phyloP scores from a whole-genome alignment of 768 basidiomycete species.

The Hygrophoropsis aurantiaca region DNA sequence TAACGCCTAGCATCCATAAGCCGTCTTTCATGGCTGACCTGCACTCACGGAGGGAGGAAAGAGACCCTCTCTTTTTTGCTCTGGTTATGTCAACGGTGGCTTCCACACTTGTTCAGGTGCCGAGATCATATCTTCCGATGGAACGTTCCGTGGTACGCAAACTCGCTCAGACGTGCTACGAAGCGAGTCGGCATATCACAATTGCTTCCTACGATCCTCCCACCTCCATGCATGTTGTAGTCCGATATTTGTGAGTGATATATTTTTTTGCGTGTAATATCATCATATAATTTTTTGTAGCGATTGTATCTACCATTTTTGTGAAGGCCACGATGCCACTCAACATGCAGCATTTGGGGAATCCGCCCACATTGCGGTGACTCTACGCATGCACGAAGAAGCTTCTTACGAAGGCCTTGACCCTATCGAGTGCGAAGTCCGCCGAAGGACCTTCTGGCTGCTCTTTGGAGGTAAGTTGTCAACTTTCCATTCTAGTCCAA shows the following conservation, averaged over 20 bases:
- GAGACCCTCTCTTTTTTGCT: slow-evolving; percentile 87
- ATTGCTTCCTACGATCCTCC: slow-evolving; percentile 83
- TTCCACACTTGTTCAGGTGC: slow-evolving; percentile 85
- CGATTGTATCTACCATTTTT: slow-evolving; percentile 85
- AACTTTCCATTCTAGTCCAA: slow-evolving; percentile 6
- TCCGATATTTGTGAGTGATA: slow-evolving; percentile 79
- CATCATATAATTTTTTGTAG: slow-evolving; percentile 34
- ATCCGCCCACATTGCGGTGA: slow-evolving; percentile 80
- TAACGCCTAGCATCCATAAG: slow-evolving; percentile 89
- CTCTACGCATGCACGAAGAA: slow-evolving; percentile 85
- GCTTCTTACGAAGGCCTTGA: slow-evolving; percentile 78
- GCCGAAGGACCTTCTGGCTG: slow-evolving; percentile 87
- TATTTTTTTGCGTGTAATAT: slow-evolving; percentile 2
- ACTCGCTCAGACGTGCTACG: slow-evolving; percentile 77
- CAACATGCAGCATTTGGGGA: slow-evolving; percentile 88
- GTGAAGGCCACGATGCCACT: slow-evolving; percentile 84
- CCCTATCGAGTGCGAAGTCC: slow-evolving; percentile 84
- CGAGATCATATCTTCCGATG: slow-evolving; percentile 86
- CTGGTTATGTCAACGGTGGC: slow-evolving; percentile 89
- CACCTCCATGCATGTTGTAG: slow-evolving; percentile 79
- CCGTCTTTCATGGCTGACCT: slow-evolving; percentile 93
- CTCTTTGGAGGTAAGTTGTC: slow-evolving; percentile 73
- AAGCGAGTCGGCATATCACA: slow-evolving; percentile 80
- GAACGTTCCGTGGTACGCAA: slow-evolving; percentile 81
- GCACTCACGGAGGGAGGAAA: slow-evolving; percentile 74